A percentile compares a stretch with the other conserved stretches of the same genome.
These are phyloP conservation scores for Sporothrix phasma DNA, from an alignment of 2,329 filamentous ascomycete genomes.

Conservation along the genomic window DNA sequence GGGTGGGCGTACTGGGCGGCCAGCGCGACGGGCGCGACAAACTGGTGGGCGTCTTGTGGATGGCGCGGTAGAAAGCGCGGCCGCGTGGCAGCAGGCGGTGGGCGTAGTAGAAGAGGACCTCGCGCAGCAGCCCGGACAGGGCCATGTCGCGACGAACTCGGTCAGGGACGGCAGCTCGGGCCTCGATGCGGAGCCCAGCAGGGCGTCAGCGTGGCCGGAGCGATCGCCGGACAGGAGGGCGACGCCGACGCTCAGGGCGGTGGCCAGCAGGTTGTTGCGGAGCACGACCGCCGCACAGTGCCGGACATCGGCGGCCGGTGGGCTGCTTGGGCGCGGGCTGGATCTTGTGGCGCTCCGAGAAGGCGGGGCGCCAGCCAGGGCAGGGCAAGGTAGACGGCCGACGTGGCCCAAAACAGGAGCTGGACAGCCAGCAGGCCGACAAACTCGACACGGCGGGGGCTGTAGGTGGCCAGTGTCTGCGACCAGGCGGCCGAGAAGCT, in stretches of 20 bases:
- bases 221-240: constrained; percentile 6
- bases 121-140: constrained; percentile 34
- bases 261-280: constrained; percentile 37
- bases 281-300: constrained; percentile 36
- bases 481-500: constrained; percentile 18
- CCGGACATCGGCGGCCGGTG: constrained; percentile 32
- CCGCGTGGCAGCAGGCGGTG: constrained; percentile 44
- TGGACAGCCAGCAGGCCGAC: constrained; percentile 33
- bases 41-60: constrained; percentile 48
- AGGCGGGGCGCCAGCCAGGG: constrained; percentile 36
- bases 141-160: constrained; percentile 33
- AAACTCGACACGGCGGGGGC: constrained; percentile 29
- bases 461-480: constrained; percentile 18
- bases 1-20: constrained; percentile 48
- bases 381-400: constrained; percentile 33
- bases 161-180: constrained; percentile 27
- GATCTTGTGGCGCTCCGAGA: constrained; percentile 43
- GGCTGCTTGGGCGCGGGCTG: constrained; percentile 43
- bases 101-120: constrained; percentile 45
- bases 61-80: constrained; percentile 36
- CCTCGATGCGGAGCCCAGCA: constrained; percentile 31
- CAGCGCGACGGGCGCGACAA: constrained; percentile 45
- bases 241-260: constrained; percentile 24
- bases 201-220: constrained; percentile 6
- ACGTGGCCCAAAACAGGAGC: constrained; percentile 37